phyloP scores from a whole-genome alignment of 805 yeast species.

The Candida germanica region DNA sequence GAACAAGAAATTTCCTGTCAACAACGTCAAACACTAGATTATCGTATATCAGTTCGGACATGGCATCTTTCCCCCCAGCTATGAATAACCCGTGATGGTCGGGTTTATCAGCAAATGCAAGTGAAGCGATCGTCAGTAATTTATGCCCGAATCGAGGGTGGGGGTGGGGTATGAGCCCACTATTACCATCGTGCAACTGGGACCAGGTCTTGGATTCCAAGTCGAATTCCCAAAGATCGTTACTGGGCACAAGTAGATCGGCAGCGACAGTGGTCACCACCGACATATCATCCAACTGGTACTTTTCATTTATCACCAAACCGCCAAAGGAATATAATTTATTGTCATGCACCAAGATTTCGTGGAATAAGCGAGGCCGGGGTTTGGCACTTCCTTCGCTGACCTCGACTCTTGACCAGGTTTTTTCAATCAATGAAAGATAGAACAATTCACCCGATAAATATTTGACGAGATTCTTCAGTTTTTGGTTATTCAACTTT shows the following conservation, averaged over 20 bases:
- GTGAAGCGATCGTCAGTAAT: slow-evolving; percentile 38
- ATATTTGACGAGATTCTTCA: slow-evolving; percentile 30
- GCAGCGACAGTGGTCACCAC: slow-evolving; percentile 2
- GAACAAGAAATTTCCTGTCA: slow-evolving; percentile 29
- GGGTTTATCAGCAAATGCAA: slow-evolving; percentile 33
- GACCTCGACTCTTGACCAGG: slow-evolving; percentile 45
- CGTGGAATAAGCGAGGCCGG: slow-evolving; percentile 55
- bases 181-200: slow-evolving; percentile 33
- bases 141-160: slow-evolving; percentile 52
- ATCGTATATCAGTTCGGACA: slow-evolving; percentile 29
- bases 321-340: slow-evolving; percentile 67
- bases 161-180: slow-evolving; percentile 16
- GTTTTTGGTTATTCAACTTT: slow-evolving; percentile 23
- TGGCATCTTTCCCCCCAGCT: slow-evolving; percentile 50
- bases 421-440: slow-evolving; percentile 54
- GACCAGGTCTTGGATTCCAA: slow-evolving; percentile 52
- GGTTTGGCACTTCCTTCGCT: slow-evolving; percentile 21
- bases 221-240: slow-evolving; percentile 71
- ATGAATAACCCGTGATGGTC: slow-evolving; percentile 49
- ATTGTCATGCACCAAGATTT: slow-evolving; percentile 49
- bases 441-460: slow-evolving; percentile 64
- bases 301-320: slow-evolving; percentile 25
- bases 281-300: slow-evolving; percentile 7
- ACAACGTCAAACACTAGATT: slow-evolving; percentile 46
- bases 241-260: slow-evolving; percentile 43